Percentiles rank a stretch among this genome's conserved stretches.
phyloP scores from a whole-genome alignment of 2,329 filamentous ascomycete genomes.

The Pseudocercospora crystallina region DNA sequence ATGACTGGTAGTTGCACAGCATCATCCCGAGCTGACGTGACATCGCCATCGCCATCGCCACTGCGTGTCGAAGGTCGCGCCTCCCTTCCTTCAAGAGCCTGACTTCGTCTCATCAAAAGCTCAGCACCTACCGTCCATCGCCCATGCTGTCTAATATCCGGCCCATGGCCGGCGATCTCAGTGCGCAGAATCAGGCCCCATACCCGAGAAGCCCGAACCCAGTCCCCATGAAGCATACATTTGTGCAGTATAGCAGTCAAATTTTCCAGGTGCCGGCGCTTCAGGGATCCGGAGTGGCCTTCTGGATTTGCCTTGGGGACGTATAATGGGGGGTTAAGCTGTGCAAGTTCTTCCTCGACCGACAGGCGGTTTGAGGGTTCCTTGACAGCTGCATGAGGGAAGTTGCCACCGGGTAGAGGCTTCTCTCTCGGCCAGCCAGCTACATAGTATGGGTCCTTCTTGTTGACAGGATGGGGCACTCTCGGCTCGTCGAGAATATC shows the following conservation, averaged over 20 bases:
- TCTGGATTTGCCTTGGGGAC: slow-evolving; percentile 24
- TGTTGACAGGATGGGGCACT: slow-evolving; percentile 28
- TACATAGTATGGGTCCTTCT: slow-evolving; percentile 37
- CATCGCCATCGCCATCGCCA: slow-evolving; percentile 8
- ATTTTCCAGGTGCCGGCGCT: slow-evolving; percentile 61
- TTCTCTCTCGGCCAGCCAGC: slow-evolving; percentile 43
- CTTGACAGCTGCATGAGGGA: slow-evolving; percentile 44
- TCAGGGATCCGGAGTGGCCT: slow-evolving; percentile 35
- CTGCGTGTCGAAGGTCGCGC: not conserved
- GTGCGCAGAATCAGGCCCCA: slow-evolving; percentile 72
- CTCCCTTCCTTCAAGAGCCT: slow-evolving; percentile 1
- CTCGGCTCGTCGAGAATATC: slow-evolving; percentile 14
- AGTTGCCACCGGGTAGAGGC: slow-evolving; percentile 42
- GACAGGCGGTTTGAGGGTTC: slow-evolving; percentile 19
- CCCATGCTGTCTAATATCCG: slow-evolving; percentile 68
- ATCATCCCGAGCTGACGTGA: not conserved
- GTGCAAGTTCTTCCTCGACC: slow-evolving; percentile 43
- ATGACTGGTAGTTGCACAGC: slow-evolving; percentile 10
- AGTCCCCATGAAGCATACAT: slow-evolving; percentile 69
- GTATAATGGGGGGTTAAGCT: slow-evolving; percentile 44
- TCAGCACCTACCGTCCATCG: slow-evolving; percentile 86
- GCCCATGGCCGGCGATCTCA: slow-evolving; percentile 53
- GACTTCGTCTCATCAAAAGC: slow-evolving; percentile 64
- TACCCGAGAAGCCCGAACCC: slow-evolving; percentile 68
- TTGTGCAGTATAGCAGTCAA: slow-evolving; percentile 70